Evolutionary conservation across 306 rosid genomes (phyloP).

Genomic region (Vicia villosa): DNA sequence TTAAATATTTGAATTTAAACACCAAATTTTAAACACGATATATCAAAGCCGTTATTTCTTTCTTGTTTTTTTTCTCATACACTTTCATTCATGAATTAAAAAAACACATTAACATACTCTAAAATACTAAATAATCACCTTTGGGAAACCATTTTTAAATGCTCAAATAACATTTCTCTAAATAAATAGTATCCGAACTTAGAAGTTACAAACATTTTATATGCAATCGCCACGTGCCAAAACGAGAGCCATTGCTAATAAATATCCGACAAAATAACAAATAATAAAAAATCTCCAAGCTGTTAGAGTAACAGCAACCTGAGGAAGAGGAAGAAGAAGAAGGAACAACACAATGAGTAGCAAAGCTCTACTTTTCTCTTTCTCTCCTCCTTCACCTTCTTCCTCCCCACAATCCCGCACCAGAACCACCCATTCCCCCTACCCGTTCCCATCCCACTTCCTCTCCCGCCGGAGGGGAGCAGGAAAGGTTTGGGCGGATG

Average conservation of each 20-base stretch:
- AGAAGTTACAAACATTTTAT: too few relatives aligned
- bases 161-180: too few relatives aligned
- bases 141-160: too few relatives aligned
- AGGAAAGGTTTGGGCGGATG: conserved; percentile 64
- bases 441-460: conserved; percentile 3
- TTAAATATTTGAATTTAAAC: too few relatives aligned
- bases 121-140: too few relatives aligned
- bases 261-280: conserved; percentile 47
- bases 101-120: too few relatives aligned
- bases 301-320: conserved; percentile 10
- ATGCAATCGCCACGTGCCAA: conserved; percentile 63
- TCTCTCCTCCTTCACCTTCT: conserved; percentile 43
- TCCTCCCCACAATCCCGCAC: conserved; percentile 34
- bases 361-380: conserved; percentile 66
- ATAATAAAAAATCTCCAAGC: not conserved
- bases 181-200: too few relatives aligned
- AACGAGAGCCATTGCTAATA: conserved; percentile 50
- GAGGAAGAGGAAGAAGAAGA: not conserved
- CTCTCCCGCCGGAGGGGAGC: conserved; percentile 36
- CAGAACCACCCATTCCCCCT: not conserved
- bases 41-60: too few relatives aligned
- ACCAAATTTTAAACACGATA: too few relatives aligned
- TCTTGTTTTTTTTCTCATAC: too few relatives aligned
- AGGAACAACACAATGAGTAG: conserved; percentile 42
- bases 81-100: too few relatives aligned